Evolutionary conservation across 2,329 filamentous ascomycete genomes (phyloP).

Genomic region (Ascochyta clinopodiicola): DNA sequence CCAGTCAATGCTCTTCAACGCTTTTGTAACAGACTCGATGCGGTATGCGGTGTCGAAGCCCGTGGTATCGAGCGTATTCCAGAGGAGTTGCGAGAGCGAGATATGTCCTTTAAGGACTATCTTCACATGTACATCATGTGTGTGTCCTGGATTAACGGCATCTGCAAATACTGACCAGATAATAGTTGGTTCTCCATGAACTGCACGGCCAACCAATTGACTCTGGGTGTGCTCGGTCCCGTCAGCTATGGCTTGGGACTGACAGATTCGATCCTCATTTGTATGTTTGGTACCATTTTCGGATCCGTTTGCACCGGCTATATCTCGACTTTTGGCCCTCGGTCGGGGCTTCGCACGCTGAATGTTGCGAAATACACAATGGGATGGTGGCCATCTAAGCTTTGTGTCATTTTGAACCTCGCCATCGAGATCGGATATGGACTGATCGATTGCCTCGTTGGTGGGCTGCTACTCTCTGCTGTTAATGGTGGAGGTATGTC

Average conservation of each 20-base stretch:
- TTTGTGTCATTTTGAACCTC: conserved; percentile 62
- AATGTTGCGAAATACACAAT: conserved; percentile 62
- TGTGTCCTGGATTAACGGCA: not conserved
- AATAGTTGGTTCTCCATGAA: conserved; percentile 64
- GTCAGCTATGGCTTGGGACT: conserved; percentile 29
- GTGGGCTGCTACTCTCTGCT: conserved; percentile 66
- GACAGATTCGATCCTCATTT: conserved; percentile 26
- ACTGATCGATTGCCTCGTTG: conserved; percentile 65
- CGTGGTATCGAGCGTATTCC: conserved; percentile 44
- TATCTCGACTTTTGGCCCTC: conserved; percentile 31
- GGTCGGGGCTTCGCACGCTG: conserved; percentile 24
- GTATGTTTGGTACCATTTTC: conserved; percentile 32
- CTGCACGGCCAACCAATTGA: conserved; percentile 63
- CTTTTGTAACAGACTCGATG: conserved; percentile 30
- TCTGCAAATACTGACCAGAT: not conserved
- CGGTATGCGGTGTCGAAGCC: conserved; percentile 41
- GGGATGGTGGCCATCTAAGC: conserved; percentile 68
- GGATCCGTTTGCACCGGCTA: conserved; percentile 32
- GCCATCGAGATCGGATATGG: conserved; percentile 64
- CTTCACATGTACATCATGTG: conserved; percentile 35
- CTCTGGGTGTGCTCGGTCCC: conserved; percentile 31
- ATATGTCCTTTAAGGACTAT: conserved; percentile 25
- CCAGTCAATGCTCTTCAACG: conserved; percentile 28
- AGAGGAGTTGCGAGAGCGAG: conserved; percentile 32
- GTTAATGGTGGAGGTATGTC: conserved; percentile 63